phyloP scores from a whole-genome alignment of 2,329 filamentous ascomycete genomes.

The Penicillium sp. region DNA sequence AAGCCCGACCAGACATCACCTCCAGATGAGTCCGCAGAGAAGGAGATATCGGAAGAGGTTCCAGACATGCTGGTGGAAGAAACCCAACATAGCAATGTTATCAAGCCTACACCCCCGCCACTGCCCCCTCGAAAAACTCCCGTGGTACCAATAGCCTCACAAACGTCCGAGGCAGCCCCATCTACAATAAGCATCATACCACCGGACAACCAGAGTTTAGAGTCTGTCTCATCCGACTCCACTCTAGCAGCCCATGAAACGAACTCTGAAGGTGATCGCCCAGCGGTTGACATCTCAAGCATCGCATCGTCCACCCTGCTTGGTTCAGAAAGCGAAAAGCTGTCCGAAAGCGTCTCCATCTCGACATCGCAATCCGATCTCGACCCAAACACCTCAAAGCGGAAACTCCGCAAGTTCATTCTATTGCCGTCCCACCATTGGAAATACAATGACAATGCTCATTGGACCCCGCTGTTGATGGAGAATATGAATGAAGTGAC shows the following conservation, averaged over 20 bases:
- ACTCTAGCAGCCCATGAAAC: neutral
- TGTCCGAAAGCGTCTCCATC: slow-evolving; percentile 15
- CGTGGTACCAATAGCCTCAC: slow-evolving; percentile 9
- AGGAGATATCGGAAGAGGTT: neutral
- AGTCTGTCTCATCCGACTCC: slow-evolving; percentile 4
- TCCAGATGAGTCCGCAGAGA: neutral
- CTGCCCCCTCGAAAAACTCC: slow-evolving; percentile 12
- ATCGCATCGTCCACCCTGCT: neutral
- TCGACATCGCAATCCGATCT: slow-evolving; percentile 10
- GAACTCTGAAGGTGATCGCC: neutral
- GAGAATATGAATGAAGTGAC: slow-evolving; percentile 79
- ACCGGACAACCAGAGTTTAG: slow-evolving; percentile 1
- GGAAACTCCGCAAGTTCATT: slow-evolving; percentile 76
- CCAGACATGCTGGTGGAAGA: neutral
- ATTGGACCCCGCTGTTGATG: slow-evolving; percentile 82
- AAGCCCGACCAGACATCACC: neutral
- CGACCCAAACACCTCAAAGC: slow-evolving; percentile 22
- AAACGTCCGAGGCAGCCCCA: slow-evolving; percentile 7
- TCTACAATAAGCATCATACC: slow-evolving; percentile 3
- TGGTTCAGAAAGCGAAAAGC: slow-evolving; percentile 5
- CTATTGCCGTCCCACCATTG: slow-evolving; percentile 64
- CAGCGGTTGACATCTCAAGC: slow-evolving; percentile 4
- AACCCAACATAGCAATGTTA: neutral
- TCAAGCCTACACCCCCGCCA: neutral
- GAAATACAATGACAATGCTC: slow-evolving; percentile 62